These are phyloP conservation scores for Mucor indicus DNA, from an alignment of 371 early-diverging fungal species.

Conservation along the genomic window DNA sequence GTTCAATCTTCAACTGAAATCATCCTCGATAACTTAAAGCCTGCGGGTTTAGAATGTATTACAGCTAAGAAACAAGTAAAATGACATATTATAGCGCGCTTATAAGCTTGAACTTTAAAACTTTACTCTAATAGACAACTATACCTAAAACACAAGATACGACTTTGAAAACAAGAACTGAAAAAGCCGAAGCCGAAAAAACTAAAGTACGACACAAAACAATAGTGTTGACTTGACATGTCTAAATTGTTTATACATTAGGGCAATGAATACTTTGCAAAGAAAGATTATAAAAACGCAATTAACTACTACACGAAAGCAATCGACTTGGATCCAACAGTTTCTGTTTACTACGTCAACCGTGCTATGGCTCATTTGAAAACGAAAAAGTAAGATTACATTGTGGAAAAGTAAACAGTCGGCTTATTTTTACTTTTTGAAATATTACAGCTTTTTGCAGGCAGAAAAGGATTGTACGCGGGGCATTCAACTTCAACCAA, in stretches of 20 bases:
- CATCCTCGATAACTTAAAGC: slow-evolving; percentile 10
- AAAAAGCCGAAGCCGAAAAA: slow-evolving; percentile 55
- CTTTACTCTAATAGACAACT: neutral
- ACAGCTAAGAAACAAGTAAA: neutral
- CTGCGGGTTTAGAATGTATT: slow-evolving; percentile 7
- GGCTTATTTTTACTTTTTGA: neutral
- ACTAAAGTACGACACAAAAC: slow-evolving; percentile 48
- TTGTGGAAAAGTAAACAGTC: no score
- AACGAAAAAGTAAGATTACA: slow-evolving; percentile 59
- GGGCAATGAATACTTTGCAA: slow-evolving; percentile 81
- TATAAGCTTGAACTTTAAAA: no score
- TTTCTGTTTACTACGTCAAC: slow-evolving; percentile 67
- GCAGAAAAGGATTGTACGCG: slow-evolving; percentile 74
- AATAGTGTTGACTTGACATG: neutral
- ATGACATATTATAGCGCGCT: neutral
- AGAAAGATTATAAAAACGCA: slow-evolving; percentile 68
- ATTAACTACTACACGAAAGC: slow-evolving; percentile 65
- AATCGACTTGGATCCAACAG: slow-evolving; percentile 65
- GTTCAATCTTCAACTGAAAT: slow-evolving; percentile 12
- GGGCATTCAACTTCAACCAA: slow-evolving; percentile 62
- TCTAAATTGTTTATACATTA: slow-evolving; percentile 12
- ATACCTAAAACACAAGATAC: neutral
- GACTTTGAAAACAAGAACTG: slow-evolving; percentile 7
- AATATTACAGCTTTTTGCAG: slow-evolving; percentile 48
- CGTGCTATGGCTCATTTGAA: slow-evolving; percentile 87